These are phyloP conservation scores for Fusarium phyllophilum DNA, from an alignment of 2,329 filamentous ascomycete genomes.

Conservation along the genomic window DNA sequence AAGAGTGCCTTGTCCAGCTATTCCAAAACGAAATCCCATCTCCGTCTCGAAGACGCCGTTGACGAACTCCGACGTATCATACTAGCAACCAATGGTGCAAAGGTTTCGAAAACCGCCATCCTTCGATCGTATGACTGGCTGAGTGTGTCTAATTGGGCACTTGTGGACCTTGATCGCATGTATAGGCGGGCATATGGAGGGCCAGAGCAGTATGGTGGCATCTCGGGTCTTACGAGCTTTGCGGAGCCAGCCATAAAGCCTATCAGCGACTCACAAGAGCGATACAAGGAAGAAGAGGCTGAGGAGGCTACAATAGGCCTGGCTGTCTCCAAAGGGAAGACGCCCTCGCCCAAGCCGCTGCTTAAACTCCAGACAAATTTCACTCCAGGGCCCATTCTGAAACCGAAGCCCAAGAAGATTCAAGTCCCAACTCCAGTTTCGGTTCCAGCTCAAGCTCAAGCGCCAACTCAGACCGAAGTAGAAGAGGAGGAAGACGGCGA, in stretches of 20 bases:
- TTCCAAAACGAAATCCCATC: slow-evolving; percentile 55
- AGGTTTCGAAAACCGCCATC: slow-evolving; percentile 62
- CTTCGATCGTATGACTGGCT: slow-evolving; percentile 67
- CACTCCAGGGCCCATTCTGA: slow-evolving; percentile 20
- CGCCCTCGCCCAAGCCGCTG: slow-evolving; percentile 42
- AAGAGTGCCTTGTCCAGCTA: slow-evolving; percentile 69
- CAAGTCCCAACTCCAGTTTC: not conserved
- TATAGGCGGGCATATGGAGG: slow-evolving; percentile 68
- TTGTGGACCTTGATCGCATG: slow-evolving; percentile 65
- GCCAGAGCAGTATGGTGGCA: slow-evolving; percentile 55
- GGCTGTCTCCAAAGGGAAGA: slow-evolving; percentile 41
- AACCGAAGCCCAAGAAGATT: slow-evolving; percentile 25
- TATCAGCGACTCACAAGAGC: slow-evolving; percentile 34
- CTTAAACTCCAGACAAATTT: slow-evolving; percentile 60
- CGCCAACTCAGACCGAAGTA: slow-evolving; percentile 6
- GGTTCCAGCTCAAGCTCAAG: not conserved
- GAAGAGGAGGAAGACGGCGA: slow-evolving; percentile 50
- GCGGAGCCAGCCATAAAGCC: slow-evolving; percentile 38
- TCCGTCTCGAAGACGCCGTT: slow-evolving; percentile 68
- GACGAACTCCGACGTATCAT: slow-evolving; percentile 71
- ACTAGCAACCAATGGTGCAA: slow-evolving; percentile 61
- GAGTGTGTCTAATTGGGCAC: slow-evolving; percentile 59
- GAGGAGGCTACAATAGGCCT: slow-evolving; percentile 38
- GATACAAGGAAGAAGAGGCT: slow-evolving; percentile 39
- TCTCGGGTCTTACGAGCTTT: slow-evolving; percentile 51